Base-by-base conservation (phyloP, 495 filamentous ascomycete genomes). In the Hyphodiscus hymeniophilus region DNA sequence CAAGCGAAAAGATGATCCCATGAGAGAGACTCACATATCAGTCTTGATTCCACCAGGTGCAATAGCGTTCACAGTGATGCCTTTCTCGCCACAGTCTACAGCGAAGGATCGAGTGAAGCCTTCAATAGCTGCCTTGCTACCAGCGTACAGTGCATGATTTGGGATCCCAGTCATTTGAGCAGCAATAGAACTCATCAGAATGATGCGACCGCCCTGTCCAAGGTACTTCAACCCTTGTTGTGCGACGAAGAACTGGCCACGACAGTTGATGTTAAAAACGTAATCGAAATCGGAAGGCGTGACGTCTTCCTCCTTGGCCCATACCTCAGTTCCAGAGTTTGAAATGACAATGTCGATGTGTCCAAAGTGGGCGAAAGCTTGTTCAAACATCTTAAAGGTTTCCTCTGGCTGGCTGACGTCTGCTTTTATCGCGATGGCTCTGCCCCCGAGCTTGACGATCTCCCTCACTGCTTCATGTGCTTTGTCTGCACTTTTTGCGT, bases 161-260 rank as follows among this genome's bases (percentile, higher is more conserved):
- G 75, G 77, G 30, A 89, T 79, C 30, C 80, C 81, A 15, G 66
- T 62, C 41, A 73, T 57, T 21, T 65, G 64, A 11, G 75, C 76
- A 0, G 74, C 70, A 47, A 79, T 76, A 52, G 63, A 69, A 44
- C 66, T 70, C 69, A 77, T 76, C 30, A 85, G 66, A 55, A 85
- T 82, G 28, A 89, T 65, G 10, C 86, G 72, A 28, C 86, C 86
- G 45, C 80, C 76, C 4, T 71, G 64, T 63, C 79, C 70, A 32
- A 87, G 71, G 62, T 87, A 62, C 63, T 83, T 79, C 66, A 78
- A 79, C 44, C 82, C 86, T 23, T 84, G 74, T 66, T 85, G 84
- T 28, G 81, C 85, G 47, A 91, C 86, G 66, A 89, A 88, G 72
- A 89, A 89, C 65, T 91, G 86, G 0, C 78, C 86, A 6, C 82